These are phyloP conservation scores for Lonicera japonica DNA, from an alignment of 129 eudicot species.

Conservation along the genomic window DNA sequence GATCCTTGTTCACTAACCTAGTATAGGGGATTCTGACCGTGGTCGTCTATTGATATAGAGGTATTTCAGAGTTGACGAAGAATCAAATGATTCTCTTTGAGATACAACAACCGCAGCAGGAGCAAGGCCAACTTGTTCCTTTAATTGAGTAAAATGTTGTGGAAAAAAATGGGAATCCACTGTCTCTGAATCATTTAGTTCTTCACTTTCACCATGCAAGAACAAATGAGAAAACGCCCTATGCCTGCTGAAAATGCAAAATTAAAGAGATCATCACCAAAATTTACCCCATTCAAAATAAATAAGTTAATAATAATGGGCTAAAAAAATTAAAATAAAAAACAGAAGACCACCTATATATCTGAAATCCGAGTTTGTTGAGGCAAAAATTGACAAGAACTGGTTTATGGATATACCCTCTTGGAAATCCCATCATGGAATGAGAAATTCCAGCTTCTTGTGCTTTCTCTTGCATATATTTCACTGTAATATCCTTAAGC, in stretches of 20 bases:
- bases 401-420: constrained; percentile 85
- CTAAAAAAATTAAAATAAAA: no score
- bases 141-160: constrained; percentile 59
- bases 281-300: background rate
- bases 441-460: constrained; percentile 75
- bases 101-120: constrained; percentile 86
- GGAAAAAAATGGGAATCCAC: constrained; percentile 94
- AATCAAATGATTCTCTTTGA: constrained; percentile 56
- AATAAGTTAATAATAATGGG: background rate
- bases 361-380: constrained; percentile 94
- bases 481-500: constrained; percentile 86
- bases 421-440: constrained; percentile 99
- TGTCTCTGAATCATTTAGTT: constrained; percentile 68
- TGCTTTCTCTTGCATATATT: constrained; percentile 86
- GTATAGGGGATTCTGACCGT: constrained; percentile 42
- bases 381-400: constrained; percentile 86
- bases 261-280: background rate
- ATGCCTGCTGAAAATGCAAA: constrained; percentile 38
- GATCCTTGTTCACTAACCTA: constrained; percentile 33
- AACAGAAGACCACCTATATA: constrained; percentile 5
- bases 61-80: constrained; percentile 44
- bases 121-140: constrained; percentile 67
- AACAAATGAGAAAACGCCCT: constrained; percentile 80
- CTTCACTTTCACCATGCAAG: constrained; percentile 78
- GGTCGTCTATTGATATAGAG: constrained; percentile 53